Evolutionary conservation across 805 yeast genomes (phyloP), one percentile per base, ranked within the genome.

Genomic region (Pichia manshurica): DNA sequence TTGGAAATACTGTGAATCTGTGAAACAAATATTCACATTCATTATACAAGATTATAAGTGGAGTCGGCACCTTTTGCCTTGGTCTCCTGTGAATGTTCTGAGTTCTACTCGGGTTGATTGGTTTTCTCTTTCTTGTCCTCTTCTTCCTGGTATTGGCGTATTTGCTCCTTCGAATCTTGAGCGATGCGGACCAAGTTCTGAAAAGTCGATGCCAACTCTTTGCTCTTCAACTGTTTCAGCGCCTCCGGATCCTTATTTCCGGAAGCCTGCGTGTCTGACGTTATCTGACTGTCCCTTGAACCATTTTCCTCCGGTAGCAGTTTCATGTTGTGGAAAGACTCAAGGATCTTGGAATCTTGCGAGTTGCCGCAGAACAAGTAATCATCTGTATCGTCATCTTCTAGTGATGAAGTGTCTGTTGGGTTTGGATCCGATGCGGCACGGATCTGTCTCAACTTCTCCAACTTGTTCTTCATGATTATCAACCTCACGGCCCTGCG

Each of bases 401-500:
- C 58, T 6, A 52, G 51, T 8, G 59, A 52, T 7, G 59, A 36
- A 15, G 44, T 17, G 25, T 39, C 50, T 3, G 43, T 2, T 7
- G 45, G 31, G 9, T 29, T 23, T n/a, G 50, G 31, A 20, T 78
- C 86, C 29, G 73, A 79, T 31, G 74, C 80, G 42, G 72, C 74
- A 59, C 77, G 85, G 55, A 80, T 58, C 48, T 73, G 72, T 66
- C 83, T 80, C 61, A 91, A 75, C 55, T 82, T 81, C 59, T 77
- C 72, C 63, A 91, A 81, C 63, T 86, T 78, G 66, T 89, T 89
- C 59, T 84, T 80, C 67, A 91, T 77, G 57, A 80, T 81, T 45
- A 91, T 90, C 60, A 87, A 72, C 63, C 88, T 93, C 57, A 87
- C 83, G 34, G 93, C 97, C 56, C 84, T 86, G 59, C 82, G 80